These are phyloP conservation scores for Hymenoscyphus salicellus DNA, from an alignment of 2,329 filamentous ascomycete genomes.

Conservation along the genomic window DNA sequence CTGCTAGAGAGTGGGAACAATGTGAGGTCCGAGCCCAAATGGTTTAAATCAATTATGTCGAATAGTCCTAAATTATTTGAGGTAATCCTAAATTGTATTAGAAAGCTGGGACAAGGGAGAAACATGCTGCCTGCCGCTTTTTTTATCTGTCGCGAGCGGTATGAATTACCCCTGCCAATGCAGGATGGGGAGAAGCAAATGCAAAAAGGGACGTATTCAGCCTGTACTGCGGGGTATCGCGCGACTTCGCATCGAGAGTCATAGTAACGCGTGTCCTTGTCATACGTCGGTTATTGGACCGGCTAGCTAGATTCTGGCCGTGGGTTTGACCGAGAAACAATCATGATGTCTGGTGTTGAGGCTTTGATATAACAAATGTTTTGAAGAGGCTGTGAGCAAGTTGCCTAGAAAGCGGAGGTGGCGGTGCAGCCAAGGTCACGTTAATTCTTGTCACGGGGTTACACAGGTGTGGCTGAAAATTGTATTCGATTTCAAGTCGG, in stretches of 20 bases:
- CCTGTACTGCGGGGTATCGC: neutral
- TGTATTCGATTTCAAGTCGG: neutral
- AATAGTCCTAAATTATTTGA: no score
- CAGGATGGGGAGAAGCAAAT: neutral
- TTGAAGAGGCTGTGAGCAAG: neutral
- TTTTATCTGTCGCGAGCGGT: neutral
- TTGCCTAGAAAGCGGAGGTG: neutral
- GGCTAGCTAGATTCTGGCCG: neutral
- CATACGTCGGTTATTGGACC: neutral
- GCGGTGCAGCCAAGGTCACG: neutral
- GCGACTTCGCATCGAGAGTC: neutral
- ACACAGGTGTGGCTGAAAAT: neutral
- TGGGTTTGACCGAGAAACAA: neutral
- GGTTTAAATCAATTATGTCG: no score
- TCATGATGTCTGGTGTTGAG: neutral
- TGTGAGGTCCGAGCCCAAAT: no score
- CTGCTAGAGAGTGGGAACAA: no score
- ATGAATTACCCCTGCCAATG: neutral
- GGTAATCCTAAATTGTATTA: no score
- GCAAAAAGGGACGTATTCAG: neutral
- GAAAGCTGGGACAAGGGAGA: no score
- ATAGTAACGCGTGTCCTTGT: neutral
- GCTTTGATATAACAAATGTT: neutral
- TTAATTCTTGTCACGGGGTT: no score
- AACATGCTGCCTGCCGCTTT: no score